Conservation (phyloP, 768 basidiomycete species). For the Psilocybe tampanensis region DNA sequence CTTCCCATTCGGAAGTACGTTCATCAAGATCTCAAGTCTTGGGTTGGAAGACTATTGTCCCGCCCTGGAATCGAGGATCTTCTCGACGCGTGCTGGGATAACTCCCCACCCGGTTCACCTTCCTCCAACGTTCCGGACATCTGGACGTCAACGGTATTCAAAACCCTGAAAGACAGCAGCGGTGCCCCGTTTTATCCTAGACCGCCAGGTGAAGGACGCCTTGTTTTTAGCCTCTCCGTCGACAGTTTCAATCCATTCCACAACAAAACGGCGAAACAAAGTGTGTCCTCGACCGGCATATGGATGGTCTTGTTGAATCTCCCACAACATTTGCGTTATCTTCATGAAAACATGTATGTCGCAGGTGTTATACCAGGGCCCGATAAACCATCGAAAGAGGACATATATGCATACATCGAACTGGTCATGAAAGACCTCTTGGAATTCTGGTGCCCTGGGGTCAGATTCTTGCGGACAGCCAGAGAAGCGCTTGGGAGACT, state of each 20-base stretch:
- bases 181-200: conserved; percentile 25
- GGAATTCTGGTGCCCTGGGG: conserved; percentile 31
- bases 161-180: conserved; percentile 15
- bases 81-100: not conserved
- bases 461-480: conserved; percentile 27
- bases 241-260: conserved; percentile 31
- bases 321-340: conserved; percentile 33
- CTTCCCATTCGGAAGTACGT: conserved; percentile 12
- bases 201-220: conserved; percentile 15
- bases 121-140: not conserved
- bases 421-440: conserved; percentile 38
- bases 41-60: conserved; percentile 4
- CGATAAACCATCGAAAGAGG: conserved; percentile 29
- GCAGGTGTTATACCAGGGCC: conserved; percentile 46
- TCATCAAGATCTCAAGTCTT: conserved; percentile 1
- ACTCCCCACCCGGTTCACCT: not conserved
- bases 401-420: conserved; percentile 36
- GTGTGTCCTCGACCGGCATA: conserved; percentile 23
- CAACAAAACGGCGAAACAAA: conserved; percentile 27
- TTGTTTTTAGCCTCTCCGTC: conserved; percentile 25
- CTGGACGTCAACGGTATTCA: conserved; percentile 16
- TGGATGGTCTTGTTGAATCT: conserved; percentile 37
- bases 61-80: conserved; percentile 5
- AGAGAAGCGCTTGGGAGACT: conserved; percentile 23
- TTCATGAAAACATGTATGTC: conserved; percentile 41